Evolutionary conservation across 2,329 filamentous ascomycete species (phyloP), one percentile per base, ranked within the genome.

Genomic region (Verticillium albo-atrum): DNA sequence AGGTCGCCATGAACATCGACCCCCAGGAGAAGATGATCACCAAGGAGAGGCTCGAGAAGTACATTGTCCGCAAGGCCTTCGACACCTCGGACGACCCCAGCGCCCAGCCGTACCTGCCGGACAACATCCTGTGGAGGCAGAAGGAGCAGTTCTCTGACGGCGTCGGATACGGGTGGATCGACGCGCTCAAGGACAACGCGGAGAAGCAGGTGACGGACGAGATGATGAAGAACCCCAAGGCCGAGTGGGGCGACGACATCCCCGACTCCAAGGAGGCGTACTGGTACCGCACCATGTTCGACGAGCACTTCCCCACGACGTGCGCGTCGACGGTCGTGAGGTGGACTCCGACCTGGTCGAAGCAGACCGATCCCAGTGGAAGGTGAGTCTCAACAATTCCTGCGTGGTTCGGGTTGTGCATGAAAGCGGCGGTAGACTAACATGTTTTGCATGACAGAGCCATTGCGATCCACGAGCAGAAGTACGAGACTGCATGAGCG

Each of bases 121-220:
- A 97, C 20, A 87, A 93, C 74, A 99, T 99, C 68, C 87, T 99
- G 59, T 99, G 92, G 90, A 86, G 96, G 73, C 96, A 99, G 79
- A 99, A 99, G 87, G 95, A 99, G 81, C 95, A 99, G 79, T 99
- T 99, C 82, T 96, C 90, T 61, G 96, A 99, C 70, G 96, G 95
- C 73, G 95, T 99, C 60, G 95, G 95, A 60, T 99, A 99, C 79
- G 93, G 95, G 64, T 99, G 95, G 95, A 99, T 99, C 72, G 95
- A 99, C 71, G 90, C 89, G 6, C 86, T 99, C 69, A 98, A 97
- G 84, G 95, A 98, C 77, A 91, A 89, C 70, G 95, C 95, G 34
- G 92, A 96, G 78, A 75, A 88, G 65, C 86, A 95, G 60, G 89
- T 99, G 59, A 96, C 91, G 20, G 94, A 99, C 71, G 94, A 98